Conservation (phyloP, 805 yeast species). For the Saccharomycopsis fibuligera region DNA sequence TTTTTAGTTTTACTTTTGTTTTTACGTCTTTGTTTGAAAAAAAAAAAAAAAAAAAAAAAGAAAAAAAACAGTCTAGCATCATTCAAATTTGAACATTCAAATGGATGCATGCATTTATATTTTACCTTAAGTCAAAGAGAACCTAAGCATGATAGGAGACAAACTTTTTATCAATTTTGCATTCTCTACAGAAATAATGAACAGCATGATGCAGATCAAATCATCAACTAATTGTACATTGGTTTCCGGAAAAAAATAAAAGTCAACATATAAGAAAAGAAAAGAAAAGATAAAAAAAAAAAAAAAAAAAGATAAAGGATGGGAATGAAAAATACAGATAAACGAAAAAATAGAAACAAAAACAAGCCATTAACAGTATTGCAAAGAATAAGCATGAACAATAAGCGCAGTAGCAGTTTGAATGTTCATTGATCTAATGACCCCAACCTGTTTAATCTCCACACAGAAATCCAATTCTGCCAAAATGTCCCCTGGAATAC, state of each 20-base stretch:
- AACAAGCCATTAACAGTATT: slow-evolving; percentile 17
- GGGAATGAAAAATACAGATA: background rate
- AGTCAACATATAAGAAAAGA: background rate
- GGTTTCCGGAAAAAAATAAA: background rate
- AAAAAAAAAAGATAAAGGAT: no score
- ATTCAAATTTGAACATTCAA: no score
- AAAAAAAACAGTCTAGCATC: no score
- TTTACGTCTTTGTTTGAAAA: no score
- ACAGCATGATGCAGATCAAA: no score
- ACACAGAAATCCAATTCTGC: slow-evolving; percentile 81
- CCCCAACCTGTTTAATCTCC: slow-evolving; percentile 89
- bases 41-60: no score
- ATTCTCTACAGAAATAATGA: no score
- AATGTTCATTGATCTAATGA: slow-evolving; percentile 90
- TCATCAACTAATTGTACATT: background rate
- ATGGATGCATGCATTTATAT: no score
- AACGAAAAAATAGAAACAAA: no score
- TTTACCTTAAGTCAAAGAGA: no score
- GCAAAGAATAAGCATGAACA: slow-evolving; percentile 75
- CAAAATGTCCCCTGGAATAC: slow-evolving; percentile 79
- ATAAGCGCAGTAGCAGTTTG: slow-evolving; percentile 95
- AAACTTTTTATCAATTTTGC: no score
- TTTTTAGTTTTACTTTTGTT: background rate
- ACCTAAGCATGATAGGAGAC: no score
- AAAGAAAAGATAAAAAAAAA: background rate